phyloP scores from a whole-genome alignment of 306 rosid species.

The Lathyrus oleraceus region DNA sequence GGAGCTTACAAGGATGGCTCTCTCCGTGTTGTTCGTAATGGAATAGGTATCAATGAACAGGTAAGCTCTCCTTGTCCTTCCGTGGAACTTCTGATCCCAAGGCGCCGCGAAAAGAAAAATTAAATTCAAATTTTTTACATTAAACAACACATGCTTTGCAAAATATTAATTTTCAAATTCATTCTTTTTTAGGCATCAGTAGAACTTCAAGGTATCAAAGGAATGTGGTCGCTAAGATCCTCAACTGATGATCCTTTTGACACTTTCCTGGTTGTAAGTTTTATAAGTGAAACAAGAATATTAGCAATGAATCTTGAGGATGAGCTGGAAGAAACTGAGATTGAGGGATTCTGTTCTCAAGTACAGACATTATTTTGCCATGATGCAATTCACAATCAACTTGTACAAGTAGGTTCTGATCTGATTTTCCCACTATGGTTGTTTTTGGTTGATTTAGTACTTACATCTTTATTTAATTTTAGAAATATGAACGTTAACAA shows the following conservation, averaged over 20 bases:
- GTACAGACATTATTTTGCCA: slow-evolving; percentile 96
- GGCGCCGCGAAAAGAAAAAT: background rate
- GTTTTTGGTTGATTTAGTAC: slow-evolving; percentile 29
- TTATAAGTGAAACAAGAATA: slow-evolving; percentile 92
- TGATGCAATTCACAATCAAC: slow-evolving; percentile 89
- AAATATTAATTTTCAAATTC: slow-evolving; percentile 24
- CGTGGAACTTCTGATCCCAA: background rate
- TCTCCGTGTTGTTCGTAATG: slow-evolving; percentile 93
- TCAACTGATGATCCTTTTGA: slow-evolving; percentile 94
- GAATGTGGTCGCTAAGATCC: slow-evolving; percentile 97
- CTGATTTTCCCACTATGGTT: slow-evolving; percentile 16
- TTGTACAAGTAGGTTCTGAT: slow-evolving; percentile 75
- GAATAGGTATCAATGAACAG: slow-evolving; percentile 97
- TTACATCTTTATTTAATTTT: slow-evolving; percentile 1
- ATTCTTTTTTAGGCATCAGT: slow-evolving; percentile 79
- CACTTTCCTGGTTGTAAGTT: slow-evolving; percentile 91
- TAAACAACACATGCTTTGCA: slow-evolving; percentile 9
- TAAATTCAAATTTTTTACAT: background rate
- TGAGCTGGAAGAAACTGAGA: slow-evolving; percentile 95
- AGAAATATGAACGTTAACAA: slow-evolving; percentile 1
- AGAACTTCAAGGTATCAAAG: slow-evolving; percentile 98
- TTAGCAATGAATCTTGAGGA: slow-evolving; percentile 97
- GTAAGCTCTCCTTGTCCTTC: slow-evolving; percentile 39
- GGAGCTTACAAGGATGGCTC: slow-evolving; percentile 99
- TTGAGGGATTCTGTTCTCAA: slow-evolving; percentile 89